Evolutionary conservation across 768 basidiomycete genomes (phyloP), one percentile per base, ranked within the genome.

Genomic region (Hygrocybe punicea): DNA sequence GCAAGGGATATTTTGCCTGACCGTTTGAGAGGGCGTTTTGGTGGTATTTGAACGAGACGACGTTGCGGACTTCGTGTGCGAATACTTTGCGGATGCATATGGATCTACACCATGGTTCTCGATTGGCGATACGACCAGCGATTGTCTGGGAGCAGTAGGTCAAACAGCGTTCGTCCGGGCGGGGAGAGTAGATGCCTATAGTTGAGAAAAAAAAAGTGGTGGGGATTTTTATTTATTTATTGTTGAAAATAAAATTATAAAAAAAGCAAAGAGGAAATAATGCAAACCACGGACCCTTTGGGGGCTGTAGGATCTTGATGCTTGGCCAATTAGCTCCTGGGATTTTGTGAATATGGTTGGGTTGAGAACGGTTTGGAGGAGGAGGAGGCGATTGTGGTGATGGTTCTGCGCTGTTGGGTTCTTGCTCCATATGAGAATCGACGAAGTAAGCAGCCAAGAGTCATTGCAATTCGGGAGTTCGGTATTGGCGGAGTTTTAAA

Each of bases 61-160:
- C 71, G 64, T 80, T 83, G 62, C 73, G 77, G 60, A 87, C 78
- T 72, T 87, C 86, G 65, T 86, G 84, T 1, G 83, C 78, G 63
- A 84, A 84, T 62, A 87, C 81, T 62, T 80, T 83, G 55, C 86
- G 84, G 51, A 87, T 71, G 64, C 85, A 86, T 19, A 86, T 67
- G 42, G 84, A 79, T 47, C 80, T 76, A 62, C 84, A 86, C 54
- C 71, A 72, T 3, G 86, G 84, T 46, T 80, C 75, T 37, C 78
- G 74, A 47, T 68, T 67, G 56, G 82, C 72, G 7, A 78, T 70
- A 37, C 85, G 78, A 42, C 84, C 82, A 17, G 69, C 76, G 45
- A 84, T 71, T 19, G 76, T 77, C 71, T 87, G 86, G 2, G 81
- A 76, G 61, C 83, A 83, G 67, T 81, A 86, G 6, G 81, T 83